Conservation (phyloP, 441 rosid genomes). For the Jatropha podagrica region DNA sequence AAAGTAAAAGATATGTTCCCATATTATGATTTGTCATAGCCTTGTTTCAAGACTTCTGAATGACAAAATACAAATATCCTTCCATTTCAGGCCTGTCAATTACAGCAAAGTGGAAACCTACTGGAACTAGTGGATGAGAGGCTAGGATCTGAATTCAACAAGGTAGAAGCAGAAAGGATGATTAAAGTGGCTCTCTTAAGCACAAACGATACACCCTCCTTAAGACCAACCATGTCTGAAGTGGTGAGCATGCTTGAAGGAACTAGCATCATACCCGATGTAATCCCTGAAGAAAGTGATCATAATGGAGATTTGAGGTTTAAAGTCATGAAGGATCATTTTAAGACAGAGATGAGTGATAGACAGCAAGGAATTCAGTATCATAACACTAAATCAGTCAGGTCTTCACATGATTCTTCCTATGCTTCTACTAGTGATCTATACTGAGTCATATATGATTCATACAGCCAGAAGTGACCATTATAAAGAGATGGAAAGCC, state of each 20-base stretch:
- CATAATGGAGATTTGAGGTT: constrained; percentile 54
- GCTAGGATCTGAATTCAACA: constrained; percentile 41
- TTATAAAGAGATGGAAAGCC: neutral
- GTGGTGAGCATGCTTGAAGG: constrained; percentile 73
- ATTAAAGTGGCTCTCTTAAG: constrained; percentile 60
- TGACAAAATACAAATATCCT: neutral
- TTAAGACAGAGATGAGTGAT: constrained; percentile 5
- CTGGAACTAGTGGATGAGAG: constrained; percentile 52
- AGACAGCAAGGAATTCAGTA: neutral
- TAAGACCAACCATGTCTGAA: constrained; percentile 68
- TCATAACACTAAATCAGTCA: neutral
- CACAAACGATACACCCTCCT: constrained; percentile 48
- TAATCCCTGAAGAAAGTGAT: constrained; percentile 29
- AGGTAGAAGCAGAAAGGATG: constrained; percentile 47
- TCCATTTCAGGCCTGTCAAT: constrained; percentile 45
- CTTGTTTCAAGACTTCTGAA: neutral
- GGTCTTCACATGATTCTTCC: neutral
- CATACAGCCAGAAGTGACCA: neutral
- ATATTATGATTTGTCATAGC: too few relatives aligned
- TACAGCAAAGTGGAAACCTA: constrained; percentile 42
- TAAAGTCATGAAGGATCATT: constrained; percentile 43
- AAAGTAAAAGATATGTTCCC: neutral
- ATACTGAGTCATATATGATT: too few relatives aligned
- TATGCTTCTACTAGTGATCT: constrained; percentile 1
- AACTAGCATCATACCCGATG: constrained; percentile 33